Evolutionary conservation across 2,329 filamentous ascomycete species (phyloP), one percentile per base, ranked within the genome.

Genomic region (Aureobasidium sp.): DNA sequence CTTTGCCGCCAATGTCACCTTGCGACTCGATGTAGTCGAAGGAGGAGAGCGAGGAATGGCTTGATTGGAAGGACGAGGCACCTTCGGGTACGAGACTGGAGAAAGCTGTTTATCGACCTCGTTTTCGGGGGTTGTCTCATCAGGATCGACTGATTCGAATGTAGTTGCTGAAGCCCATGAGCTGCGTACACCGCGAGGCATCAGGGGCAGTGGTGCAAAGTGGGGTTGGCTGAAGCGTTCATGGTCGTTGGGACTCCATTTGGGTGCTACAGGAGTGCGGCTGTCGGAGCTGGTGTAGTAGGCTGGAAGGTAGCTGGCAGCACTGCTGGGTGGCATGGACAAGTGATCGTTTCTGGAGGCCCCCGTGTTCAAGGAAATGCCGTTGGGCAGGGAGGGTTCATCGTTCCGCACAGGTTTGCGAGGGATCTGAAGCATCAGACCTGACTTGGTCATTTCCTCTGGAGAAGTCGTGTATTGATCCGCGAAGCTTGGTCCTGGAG

Each of bases 21-120:
- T 62, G 2, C 25, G 36, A 25, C 48, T 47, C 7, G 62, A 67
- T 1, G 44, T 22, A 14, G 60, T 59, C 3, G 61, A 61, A 17
- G 57, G 62, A 22, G 71, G 68, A 22, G 68, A 71, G 47, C 77
- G 71, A 1, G 78, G 75, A 1, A 80, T 74, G 2, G 75, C 68
- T 64, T 80, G 78, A 55, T 79, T 79, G 7, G 75, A 76, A 20
- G 76, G 73, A 15, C 78, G 70, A 2, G 78, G 78, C 2, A 81
- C 70, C 65, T 80, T 80, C 7, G 78, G 78, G 64, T 81, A 81
- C 37, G 71, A 73, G 1, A 79, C 76, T 5, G 77, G 75, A 11
- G 75, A 76, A 6, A 79, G 71, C 7, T 73, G 70, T 51, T 74
- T 73, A 12, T 76, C 74, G 17, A 75, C 73, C 61, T 79, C 76